Evolutionary conservation across 148 eudicot species (phyloP).

Genomic region (Mesembryanthemum crystallinum): DNA sequence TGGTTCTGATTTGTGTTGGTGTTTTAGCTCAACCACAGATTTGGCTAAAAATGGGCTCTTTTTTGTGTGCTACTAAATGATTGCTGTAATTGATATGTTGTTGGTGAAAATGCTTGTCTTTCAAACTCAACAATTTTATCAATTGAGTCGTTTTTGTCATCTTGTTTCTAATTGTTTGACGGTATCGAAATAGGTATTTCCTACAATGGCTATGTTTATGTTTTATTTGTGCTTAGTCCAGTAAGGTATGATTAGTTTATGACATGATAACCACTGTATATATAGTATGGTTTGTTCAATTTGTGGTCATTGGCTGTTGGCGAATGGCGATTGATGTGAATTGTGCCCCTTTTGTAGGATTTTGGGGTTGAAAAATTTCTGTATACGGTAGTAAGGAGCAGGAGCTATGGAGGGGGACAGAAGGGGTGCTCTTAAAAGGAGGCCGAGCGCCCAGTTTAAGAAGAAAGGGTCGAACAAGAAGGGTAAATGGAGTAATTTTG

Average conservation of each 20-base stretch:
- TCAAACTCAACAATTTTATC: too few species aligned
- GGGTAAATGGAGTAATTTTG: slow-evolving; percentile 36
- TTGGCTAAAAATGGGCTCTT: not conserved
- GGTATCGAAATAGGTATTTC: not conserved
- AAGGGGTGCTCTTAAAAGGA: slow-evolving; percentile 38
- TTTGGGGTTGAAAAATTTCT: slow-evolving; percentile 2
- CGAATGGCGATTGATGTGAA: slow-evolving; percentile 7
- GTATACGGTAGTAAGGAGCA: not conserved
- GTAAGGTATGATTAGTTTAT: not conserved
- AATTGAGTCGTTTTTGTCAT: not conserved
- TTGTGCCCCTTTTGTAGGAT: slow-evolving; percentile 11
- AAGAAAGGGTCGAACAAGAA: slow-evolving; percentile 48
- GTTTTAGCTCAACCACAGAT: not conserved
- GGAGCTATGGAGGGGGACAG: slow-evolving; percentile 50
- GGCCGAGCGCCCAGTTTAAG: slow-evolving; percentile 44
- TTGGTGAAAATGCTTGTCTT: not conserved
- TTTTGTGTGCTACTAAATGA: not conserved
- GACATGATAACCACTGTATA: not conserved
- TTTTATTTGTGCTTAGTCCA: not conserved
- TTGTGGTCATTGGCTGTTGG: not conserved
- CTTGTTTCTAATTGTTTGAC: not conserved
- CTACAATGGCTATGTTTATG: not conserved
- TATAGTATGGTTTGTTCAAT: not conserved
- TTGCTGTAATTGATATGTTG: not conserved
- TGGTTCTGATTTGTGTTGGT: not conserved